These are phyloP conservation scores for Vanderwaltozyma polyspora DNA, from an alignment of 805 yeast genomes.

Conservation along the genomic window DNA sequence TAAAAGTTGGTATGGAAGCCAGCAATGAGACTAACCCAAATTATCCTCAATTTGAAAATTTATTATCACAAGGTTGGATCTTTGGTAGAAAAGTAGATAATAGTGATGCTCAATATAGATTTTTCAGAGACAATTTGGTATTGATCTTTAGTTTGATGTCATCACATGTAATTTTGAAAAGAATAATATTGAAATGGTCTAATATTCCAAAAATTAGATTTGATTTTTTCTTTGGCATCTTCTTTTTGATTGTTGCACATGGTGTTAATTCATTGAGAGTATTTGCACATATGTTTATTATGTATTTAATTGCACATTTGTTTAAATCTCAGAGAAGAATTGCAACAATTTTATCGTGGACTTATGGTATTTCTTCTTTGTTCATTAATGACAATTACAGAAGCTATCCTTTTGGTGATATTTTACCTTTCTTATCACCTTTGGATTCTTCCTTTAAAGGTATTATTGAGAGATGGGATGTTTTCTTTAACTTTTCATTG, in stretches of 20 bases:
- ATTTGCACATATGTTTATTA: slow-evolving; percentile 42
- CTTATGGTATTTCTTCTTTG: slow-evolving; percentile 64
- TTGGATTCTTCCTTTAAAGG: slow-evolving; percentile 61
- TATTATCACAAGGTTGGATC: slow-evolving; percentile 76
- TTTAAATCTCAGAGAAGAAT: slow-evolving; percentile 23
- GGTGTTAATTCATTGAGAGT: slow-evolving; percentile 66
- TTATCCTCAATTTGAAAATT: slow-evolving; percentile 48
- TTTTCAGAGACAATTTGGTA: slow-evolving; percentile 72
- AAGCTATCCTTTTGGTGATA: slow-evolving; percentile 37
- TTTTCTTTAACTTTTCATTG: slow-evolving; percentile 81
- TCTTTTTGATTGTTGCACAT: slow-evolving; percentile 63
- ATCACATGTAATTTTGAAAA: slow-evolving; percentile 45
- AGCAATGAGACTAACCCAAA: slow-evolving; percentile 66
- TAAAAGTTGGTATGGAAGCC: slow-evolving; percentile 70
- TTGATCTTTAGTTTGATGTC: slow-evolving; percentile 44
- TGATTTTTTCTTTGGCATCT: slow-evolving; percentile 60
- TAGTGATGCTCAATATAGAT: slow-evolving; percentile 80
- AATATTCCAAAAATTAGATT: slow-evolving; percentile 40
- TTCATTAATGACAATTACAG: slow-evolving; percentile 67
- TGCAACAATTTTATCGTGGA: slow-evolving; percentile 50
- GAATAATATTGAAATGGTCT: slow-evolving; percentile 14
- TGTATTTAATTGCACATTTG: slow-evolving; percentile 29
- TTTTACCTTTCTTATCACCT: slow-evolving; percentile 33
- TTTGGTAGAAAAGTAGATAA: slow-evolving; percentile 86
- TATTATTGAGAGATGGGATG: slow-evolving; percentile 87